Percentiles rank a stretch among this genome's conserved stretches.
phyloP scores from a whole-genome alignment of 805 yeast genomes.

The Spathaspora arborariae region DNA sequence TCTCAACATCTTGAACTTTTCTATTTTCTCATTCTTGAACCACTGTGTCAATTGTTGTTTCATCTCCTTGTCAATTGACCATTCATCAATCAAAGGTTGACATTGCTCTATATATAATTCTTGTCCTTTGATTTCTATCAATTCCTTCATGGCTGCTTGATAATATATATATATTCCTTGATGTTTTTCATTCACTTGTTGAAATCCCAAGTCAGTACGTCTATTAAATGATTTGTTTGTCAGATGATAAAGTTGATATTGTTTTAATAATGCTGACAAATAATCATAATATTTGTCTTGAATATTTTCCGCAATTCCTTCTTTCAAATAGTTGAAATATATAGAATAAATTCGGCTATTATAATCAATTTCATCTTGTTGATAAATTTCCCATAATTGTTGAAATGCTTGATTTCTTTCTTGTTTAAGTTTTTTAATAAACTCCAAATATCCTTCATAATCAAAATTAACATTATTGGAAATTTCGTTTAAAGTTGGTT shows the following conservation, averaged over 20 bases:
- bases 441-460: conserved; percentile 33
- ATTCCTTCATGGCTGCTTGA: conserved; percentile 18
- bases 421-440: conserved; percentile 18
- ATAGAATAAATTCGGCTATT: conserved; percentile 20
- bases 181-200: conserved; percentile 9
- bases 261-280: conserved; percentile 14
- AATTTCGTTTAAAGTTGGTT: background rate
- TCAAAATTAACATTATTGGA: conserved; percentile 29
- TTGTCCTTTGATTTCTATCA: conserved; percentile 27
- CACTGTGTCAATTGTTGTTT: conserved; percentile 16
- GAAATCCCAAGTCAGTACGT: conserved; percentile 1
- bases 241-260: conserved; percentile 12
- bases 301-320: conserved; percentile 14
- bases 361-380: conserved; percentile 17
- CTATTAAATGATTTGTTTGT: conserved; percentile 16
- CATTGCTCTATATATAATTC: conserved; percentile 24
- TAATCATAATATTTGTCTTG: conserved; percentile 20
- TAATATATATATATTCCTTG: conserved; percentile 15
- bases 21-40: conserved; percentile 16
- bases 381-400: conserved; percentile 35
- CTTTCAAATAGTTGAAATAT: conserved; percentile 22
- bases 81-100: conserved; percentile 29
- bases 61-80: conserved; percentile 34
- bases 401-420: conserved; percentile 23
- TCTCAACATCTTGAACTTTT: conserved; percentile 18